phyloP scores from a whole-genome alignment of 768 basidiomycete species.

The Suillus fuscotomentosus region DNA sequence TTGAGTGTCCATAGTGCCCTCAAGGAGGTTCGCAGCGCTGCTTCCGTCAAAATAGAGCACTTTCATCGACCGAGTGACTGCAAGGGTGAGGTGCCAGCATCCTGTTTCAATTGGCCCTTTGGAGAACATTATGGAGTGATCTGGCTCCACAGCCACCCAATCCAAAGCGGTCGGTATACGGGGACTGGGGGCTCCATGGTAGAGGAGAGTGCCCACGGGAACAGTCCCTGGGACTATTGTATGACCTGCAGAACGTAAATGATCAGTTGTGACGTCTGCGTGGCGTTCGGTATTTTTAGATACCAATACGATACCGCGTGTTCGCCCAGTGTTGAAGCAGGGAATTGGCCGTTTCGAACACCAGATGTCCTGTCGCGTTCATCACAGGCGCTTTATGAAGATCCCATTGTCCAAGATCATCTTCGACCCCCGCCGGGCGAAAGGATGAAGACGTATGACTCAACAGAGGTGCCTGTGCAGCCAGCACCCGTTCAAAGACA shows the following conservation, averaged over 20 bases:
- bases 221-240: slow-evolving; percentile 33
- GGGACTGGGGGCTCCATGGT: slow-evolving; percentile 28
- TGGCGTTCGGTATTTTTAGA: too few species aligned
- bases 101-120: not conserved
- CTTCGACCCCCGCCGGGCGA: too few species aligned
- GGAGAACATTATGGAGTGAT: slow-evolving; percentile 38
- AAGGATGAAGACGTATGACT: too few species aligned
- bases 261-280: not conserved
- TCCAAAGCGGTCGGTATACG: slow-evolving; percentile 10
- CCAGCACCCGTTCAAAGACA: too few species aligned
- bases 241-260: slow-evolving; percentile 18
- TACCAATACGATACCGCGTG: too few species aligned
- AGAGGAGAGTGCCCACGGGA: slow-evolving; percentile 35
- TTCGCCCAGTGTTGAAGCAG: too few species aligned
- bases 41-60: slow-evolving; percentile 34
- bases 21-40: slow-evolving; percentile 27
- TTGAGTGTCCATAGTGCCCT: slow-evolving; percentile 34
- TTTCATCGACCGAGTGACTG: slow-evolving; percentile 24
- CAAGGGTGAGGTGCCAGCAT: slow-evolving; percentile 32
- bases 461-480: too few species aligned
- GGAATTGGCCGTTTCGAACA: too few species aligned
- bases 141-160: slow-evolving; percentile 36
- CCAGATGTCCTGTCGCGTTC: too few species aligned
- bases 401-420: too few species aligned
- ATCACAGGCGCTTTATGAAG: too few species aligned